Conservation (phyloP, 345 rosid species). For the Citrus sp. region DNA sequence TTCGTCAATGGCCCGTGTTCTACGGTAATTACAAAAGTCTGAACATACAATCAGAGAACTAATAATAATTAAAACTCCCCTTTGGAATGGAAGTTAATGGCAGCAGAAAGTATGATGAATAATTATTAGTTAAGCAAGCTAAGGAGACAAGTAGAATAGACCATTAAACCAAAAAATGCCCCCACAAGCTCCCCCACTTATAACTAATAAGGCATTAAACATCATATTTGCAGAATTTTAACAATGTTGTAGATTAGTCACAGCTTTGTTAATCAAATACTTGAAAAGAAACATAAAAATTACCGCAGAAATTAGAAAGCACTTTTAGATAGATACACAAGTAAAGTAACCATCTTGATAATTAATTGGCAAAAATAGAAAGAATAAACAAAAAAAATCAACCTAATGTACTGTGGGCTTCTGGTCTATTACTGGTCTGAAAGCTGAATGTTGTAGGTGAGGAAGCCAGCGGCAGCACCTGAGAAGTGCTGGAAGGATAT, state of each 20-base stretch:
- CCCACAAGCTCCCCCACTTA: slow-evolving; percentile 12
- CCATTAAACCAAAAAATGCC: background rate
- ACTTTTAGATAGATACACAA: slow-evolving; percentile 6
- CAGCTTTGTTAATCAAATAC: slow-evolving; percentile 4
- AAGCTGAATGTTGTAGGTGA: slow-evolving; percentile 50
- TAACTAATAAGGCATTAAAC: background rate
- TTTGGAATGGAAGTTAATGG: background rate
- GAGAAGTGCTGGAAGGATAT: slow-evolving; percentile 41
- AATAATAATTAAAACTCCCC: background rate
- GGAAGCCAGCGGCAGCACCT: slow-evolving; percentile 67
- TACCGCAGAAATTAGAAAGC: background rate
- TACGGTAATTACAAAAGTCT: background rate
- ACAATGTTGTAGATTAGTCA: slow-evolving; percentile 5
- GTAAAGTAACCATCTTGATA: background rate
- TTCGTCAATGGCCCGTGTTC: background rate
- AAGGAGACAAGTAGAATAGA: background rate
- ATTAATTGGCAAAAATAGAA: slow-evolving; percentile 17
- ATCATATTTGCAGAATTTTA: slow-evolving; percentile 3
- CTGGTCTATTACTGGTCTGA: slow-evolving; percentile 42
- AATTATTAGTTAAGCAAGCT: background rate
- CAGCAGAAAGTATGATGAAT: background rate
- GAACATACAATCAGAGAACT: background rate
- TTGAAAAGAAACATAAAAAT: background rate
- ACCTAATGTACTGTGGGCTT: slow-evolving; percentile 22
- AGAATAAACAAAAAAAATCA: slow-evolving; percentile 13